Conservation (phyloP, 1,139 yeast genomes). For the Debaryomycetaceae sp. region DNA sequence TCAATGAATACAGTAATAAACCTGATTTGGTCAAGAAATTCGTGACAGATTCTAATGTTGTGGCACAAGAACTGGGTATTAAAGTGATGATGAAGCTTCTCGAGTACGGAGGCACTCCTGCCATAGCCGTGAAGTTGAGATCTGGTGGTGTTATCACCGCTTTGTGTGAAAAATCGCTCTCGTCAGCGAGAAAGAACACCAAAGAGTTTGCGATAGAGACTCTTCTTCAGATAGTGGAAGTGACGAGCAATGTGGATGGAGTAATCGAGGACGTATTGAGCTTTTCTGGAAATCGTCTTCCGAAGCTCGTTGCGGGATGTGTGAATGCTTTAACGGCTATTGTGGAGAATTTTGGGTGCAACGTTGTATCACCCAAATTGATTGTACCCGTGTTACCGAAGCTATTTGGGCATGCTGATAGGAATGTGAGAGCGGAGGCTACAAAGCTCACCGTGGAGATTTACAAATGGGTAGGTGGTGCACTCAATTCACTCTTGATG, state of each 20-base stretch:
- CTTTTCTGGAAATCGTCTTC: constrained; percentile 57
- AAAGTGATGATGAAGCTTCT: constrained; percentile 53
- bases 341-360: constrained; percentile 68
- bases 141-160: constrained; percentile 47
- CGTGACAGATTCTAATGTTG: constrained; percentile 79
- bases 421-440: constrained; percentile 79
- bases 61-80: constrained; percentile 85
- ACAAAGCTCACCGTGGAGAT: constrained; percentile 66
- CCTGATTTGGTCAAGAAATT: constrained; percentile 52
- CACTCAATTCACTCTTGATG: constrained; percentile 57
- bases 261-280: constrained; percentile 70
- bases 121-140: constrained; percentile 34
- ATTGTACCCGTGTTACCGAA: constrained; percentile 61
- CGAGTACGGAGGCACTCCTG: constrained; percentile 52
- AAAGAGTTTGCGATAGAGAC: constrained; percentile 64
- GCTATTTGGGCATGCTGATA: constrained; percentile 83
- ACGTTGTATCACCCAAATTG: constrained; percentile 57
- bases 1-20: constrained; percentile 46
- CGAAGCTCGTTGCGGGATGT: constrained; percentile 76
- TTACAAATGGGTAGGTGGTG: constrained; percentile 72
- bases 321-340: constrained; percentile 55
- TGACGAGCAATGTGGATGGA: constrained; percentile 56
- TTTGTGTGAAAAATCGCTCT: constrained; percentile 75
- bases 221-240: constrained; percentile 59
- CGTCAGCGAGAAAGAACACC: constrained; percentile 75